phyloP scores from a whole-genome alignment of 1,139 yeast species.

The Starmera stellimalicola region DNA sequence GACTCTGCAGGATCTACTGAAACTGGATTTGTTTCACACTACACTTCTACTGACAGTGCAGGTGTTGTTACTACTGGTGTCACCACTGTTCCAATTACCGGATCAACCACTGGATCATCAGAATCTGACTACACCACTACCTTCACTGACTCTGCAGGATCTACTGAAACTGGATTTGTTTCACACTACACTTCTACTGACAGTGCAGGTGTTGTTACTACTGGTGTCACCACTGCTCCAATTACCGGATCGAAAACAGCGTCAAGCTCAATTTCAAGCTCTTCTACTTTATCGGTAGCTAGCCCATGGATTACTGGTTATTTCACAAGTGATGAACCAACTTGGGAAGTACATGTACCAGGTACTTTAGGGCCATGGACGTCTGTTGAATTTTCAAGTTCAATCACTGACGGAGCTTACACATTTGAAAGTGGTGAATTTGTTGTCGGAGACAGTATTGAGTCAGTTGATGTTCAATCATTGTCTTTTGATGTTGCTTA shows the following conservation, averaged over 20 bases:
- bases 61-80: not conserved
- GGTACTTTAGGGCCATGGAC: conserved; percentile 2
- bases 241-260: too few relatives aligned
- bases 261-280: too few relatives aligned
- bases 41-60: too few relatives aligned
- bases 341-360: conserved; percentile 2
- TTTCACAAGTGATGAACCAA: conserved; percentile 1
- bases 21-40: not conserved
- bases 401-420: too few relatives aligned
- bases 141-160: conserved; percentile 1
- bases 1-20: not conserved
- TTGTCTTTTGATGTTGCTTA: too few relatives aligned
- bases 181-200: not conserved
- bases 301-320: conserved; percentile 3
- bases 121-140: conserved; percentile 1
- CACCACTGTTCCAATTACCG: not conserved
- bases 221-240: not conserved
- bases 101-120: too few relatives aligned
- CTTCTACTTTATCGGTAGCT: not conserved
- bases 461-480: too few relatives aligned
- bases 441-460: too few relatives aligned
- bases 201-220: not conserved
- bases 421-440: too few relatives aligned
- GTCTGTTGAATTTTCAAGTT: conserved; percentile 1
- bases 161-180: conserved; percentile 1